Percentiles rank a stretch among this genome's conserved stretches.
These are phyloP conservation scores for Echium plantagineum DNA, from an alignment of 257 asterid species.

Conservation along the genomic window DNA sequence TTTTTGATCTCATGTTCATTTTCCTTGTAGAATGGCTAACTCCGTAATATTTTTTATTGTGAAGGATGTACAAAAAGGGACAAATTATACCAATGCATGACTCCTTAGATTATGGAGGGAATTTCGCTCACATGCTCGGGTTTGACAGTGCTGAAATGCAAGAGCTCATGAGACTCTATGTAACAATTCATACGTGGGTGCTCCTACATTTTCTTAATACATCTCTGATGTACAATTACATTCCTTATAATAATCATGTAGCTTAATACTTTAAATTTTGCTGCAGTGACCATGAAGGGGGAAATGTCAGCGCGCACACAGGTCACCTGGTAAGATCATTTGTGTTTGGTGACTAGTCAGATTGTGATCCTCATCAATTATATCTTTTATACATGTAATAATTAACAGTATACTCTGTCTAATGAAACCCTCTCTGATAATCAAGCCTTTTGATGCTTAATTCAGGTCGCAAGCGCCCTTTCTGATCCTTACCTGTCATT, in stretches of 20 bases:
- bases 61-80: constrained; percentile 85
- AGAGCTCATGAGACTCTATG: constrained; percentile 95
- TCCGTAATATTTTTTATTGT: constrained; percentile 12
- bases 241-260: constrained; percentile 2
- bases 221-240: constrained; percentile 2
- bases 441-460: constrained; percentile 11
- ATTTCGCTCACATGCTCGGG: constrained; percentile 96
- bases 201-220: neutral
- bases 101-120: constrained; percentile 88
- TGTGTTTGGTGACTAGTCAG: neutral
- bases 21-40: neutral
- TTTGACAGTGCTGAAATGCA: constrained; percentile 77
- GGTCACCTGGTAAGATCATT: constrained; percentile 77
- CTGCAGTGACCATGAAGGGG: constrained; percentile 97
- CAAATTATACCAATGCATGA: constrained; percentile 61
- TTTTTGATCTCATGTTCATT: neutral
- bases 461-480: constrained; percentile 94
- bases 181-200: constrained; percentile 80
- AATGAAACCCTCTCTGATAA: neutral
- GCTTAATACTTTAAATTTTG: constrained; percentile 8
- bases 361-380: neutral
- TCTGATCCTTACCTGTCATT: constrained; percentile 98
- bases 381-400: neutral
- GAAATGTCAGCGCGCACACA: constrained; percentile 99
- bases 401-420: neutral